Percentiles rank a stretch among this genome's conserved stretches.
Evolutionary conservation across 140 eudicot species (phyloP).

Genomic region (Senecio squalidus): DNA sequence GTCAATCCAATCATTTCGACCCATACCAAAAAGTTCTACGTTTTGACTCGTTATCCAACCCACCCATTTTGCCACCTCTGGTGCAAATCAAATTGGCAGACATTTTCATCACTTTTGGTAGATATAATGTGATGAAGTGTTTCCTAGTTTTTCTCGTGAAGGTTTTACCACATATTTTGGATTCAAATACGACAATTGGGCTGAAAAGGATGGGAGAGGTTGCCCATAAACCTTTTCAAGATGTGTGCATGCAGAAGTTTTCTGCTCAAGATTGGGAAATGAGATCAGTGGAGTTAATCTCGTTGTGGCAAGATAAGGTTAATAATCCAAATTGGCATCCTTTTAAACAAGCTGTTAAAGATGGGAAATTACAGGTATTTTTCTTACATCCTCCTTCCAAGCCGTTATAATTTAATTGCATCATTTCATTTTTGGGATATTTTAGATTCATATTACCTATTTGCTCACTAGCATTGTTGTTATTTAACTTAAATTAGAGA

Average conservation of each 20-base stretch:
- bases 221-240: conserved; percentile 49
- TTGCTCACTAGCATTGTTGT: background rate
- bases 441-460: background rate
- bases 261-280: conserved; percentile 43
- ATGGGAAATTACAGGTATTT: conserved; percentile 51
- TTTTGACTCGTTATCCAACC: background rate
- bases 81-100: background rate
- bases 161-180: conserved; percentile 43
- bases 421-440: background rate
- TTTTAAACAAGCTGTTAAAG: conserved; percentile 40
- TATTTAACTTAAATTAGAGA: background rate
- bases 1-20: background rate
- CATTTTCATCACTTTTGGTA: conserved; percentile 7
- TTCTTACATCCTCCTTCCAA: background rate
- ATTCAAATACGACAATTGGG: conserved; percentile 32
- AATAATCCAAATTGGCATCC: conserved; percentile 69
- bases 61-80: background rate
- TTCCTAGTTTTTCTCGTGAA: conserved; percentile 10
- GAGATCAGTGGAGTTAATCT: conserved; percentile 46
- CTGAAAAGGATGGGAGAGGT: conserved; percentile 76
- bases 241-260: conserved; percentile 41
- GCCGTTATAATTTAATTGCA: background rate
- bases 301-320: conserved; percentile 67
- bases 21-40: background rate
- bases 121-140: background rate